A percentile compares a stretch with the other conserved stretches of the same genome.
These are phyloP conservation scores for Leccinum obscurum DNA, from an alignment of 768 basidiomycete genomes.

Conservation along the genomic window DNA sequence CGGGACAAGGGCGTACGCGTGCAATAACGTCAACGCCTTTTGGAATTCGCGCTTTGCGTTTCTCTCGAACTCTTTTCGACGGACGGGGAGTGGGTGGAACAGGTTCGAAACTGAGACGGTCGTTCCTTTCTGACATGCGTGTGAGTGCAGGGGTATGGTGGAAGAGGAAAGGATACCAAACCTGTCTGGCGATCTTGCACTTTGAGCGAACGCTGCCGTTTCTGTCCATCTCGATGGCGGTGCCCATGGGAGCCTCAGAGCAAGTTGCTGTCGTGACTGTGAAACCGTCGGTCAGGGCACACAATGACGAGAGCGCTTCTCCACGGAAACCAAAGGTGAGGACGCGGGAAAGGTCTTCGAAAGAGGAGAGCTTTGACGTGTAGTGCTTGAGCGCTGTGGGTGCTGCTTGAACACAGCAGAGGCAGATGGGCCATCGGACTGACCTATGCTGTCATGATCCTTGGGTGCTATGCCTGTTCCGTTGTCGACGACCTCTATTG, in stretches of 20 bases:
- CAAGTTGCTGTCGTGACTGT: conserved; percentile 73
- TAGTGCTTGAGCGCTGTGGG: conserved; percentile 83
- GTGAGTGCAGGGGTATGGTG: background rate
- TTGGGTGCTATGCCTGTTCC: conserved; percentile 79
- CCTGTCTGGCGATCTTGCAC: conserved; percentile 76
- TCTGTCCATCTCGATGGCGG: conserved; percentile 69
- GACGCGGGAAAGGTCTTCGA: conserved; percentile 69
- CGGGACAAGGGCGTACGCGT: conserved; percentile 88
- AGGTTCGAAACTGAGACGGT: conserved; percentile 71
- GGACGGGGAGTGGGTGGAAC: conserved; percentile 83
- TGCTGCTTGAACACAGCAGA: background rate
- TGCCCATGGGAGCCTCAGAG: conserved; percentile 74
- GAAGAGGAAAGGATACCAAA: conserved; percentile 31
- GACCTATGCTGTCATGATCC: conserved; percentile 81
- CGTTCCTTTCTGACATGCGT: conserved; percentile 73
- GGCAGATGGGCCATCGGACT: conserved; percentile 20
- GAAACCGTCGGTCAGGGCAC: conserved; percentile 74
- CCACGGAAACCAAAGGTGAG: conserved; percentile 93
- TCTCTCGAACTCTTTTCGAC: conserved; percentile 87
- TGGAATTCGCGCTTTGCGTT: conserved; percentile 88
- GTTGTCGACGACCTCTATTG: conserved; percentile 90
- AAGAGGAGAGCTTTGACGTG: conserved; percentile 86
- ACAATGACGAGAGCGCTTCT: conserved; percentile 93
- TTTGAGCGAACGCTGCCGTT: conserved; percentile 59
- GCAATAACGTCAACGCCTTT: conserved; percentile 78